These are phyloP conservation scores for Thymus mandschuricus DNA, from an alignment of 257 asterid species.

Conservation along the genomic window DNA sequence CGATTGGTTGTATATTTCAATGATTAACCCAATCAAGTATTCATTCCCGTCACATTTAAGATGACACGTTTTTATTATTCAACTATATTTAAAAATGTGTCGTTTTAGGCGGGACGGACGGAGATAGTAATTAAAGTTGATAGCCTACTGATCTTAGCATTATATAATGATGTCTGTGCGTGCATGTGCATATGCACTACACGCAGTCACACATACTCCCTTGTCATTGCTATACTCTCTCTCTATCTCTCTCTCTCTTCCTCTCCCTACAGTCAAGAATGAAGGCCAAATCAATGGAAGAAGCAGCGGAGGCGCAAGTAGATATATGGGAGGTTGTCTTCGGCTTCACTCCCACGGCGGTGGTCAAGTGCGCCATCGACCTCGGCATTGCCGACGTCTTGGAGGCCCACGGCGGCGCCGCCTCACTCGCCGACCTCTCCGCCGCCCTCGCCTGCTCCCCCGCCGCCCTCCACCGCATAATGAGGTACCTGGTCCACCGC, in stretches of 20 bases:
- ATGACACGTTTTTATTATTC: no score
- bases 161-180: no score
- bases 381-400: slow-evolving; percentile 60
- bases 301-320: slow-evolving; percentile 40
- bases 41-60: no score
- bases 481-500: slow-evolving; percentile 62
- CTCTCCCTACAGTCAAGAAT: background rate
- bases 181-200: no score
- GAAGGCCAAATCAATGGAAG: slow-evolving; percentile 2
- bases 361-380: slow-evolving; percentile 65
- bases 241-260: no score
- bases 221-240: background rate
- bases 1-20: no score
- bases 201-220: no score
- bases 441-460: slow-evolving; percentile 55
- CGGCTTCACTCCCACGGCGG: slow-evolving; percentile 65
- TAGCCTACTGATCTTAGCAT: no score
- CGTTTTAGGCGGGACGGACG: no score
- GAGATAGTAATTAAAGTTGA: no score
- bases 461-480: slow-evolving; percentile 52
- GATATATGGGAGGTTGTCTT: slow-evolving; percentile 59
- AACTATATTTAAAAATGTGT: no score
- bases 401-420: slow-evolving; percentile 43
- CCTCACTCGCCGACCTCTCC: slow-evolving; percentile 50
- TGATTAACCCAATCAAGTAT: no score